Evolutionary conservation across 2,329 filamentous ascomycete species (phyloP), one percentile per base, ranked within the genome.

Genomic region (Alternaria arbusti): DNA sequence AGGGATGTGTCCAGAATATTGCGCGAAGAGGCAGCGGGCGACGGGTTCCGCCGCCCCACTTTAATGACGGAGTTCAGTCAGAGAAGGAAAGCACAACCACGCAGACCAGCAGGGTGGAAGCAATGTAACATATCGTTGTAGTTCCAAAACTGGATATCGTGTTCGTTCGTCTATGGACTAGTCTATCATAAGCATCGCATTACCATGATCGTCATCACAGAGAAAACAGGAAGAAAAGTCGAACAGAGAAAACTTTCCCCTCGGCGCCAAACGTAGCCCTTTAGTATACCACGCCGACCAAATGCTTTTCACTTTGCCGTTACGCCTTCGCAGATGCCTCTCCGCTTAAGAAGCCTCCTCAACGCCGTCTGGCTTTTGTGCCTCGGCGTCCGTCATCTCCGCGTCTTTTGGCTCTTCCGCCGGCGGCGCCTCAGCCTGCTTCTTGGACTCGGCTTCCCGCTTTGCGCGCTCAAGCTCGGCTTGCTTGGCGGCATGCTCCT

Each of bases 401-500:
- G 81, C 78, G 66, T 84, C 83, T 65, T 80, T 79, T 54, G 71
- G 55, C 59, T 79, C 76, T 5, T 80, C 79, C 25, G 66, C 55
- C 25, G 63, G 63, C 23, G 70, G 71, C 28, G 81, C 81, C n/a
- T 82, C 82, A n/a, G 78, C 76, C 52, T 84, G 83, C 79, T 86
- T 86, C 81, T 86, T 86, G 65, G 87, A 84, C 82, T 92, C 91
- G 82, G 92, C 93, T 60, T 91, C 90, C 72, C 91, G 90, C 79
- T 89, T 89, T 82, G 93, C 90, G 67, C 92, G 92, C 63, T 96
- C 93, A 57, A 89, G 82, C 74, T 89, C 87, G 25, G 86, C 88
- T 58, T 85, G 83, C 81, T 87, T 87, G 82, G 88, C 90, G 62
- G 86, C 87, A 15, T 82, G 83, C 43, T 83, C 86, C 74, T 88